Base-by-base conservation (phyloP, 192 early-diverging fungal species). In the Entomortierella chlamydospora region DNA sequence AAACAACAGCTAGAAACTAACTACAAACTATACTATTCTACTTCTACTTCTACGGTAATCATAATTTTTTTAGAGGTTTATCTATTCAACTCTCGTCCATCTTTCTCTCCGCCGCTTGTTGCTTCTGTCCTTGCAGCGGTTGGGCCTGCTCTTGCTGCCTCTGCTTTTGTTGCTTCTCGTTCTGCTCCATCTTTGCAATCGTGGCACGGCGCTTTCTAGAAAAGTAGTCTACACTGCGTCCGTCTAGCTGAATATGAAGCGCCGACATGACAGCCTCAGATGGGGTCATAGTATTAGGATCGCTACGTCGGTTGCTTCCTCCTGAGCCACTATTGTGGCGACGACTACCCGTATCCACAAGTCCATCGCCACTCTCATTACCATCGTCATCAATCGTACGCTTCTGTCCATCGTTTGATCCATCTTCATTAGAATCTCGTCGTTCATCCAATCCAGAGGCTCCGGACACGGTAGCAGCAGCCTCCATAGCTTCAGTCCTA, bases 181-280 rank as follows among this genome's bases (percentile, higher is more conserved):
- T 64, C 28, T 68, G 73, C 33, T 78, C 74, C 66, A 78, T 69
- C 61, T 78, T 78, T 39, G 74, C 74, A 70, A 70, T 64, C 33
- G 74, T 78, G 2, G 74, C 74, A 34, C 74, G 74, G 33, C 74
- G 66, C 39, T 78, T 78, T 6, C 67, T 45, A 26, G 74, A 78
- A 47, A 78, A 78, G 47, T 78, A 78, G 39, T 78, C 74, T 0
- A 78, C 74, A 39, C 74, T 78, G 6, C 74, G 74, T 47, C 74
- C 74, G 43, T 78, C 74, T 34, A 69, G 20, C 61, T 78, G 74
- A 47, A 78, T 78, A 64, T 78, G 74, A n/a, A 78, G 61, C 20
- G 74, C 66, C 6, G 74, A 68, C 74, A 78, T 78, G 26, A 78
- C 74, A 0, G 74, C 74, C 55, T 78, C 74, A 11, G 74, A 78